Evolutionary conservation across 2,329 filamentous ascomycete species (phyloP).

Genomic region (Conoideocrella luteorostrata): DNA sequence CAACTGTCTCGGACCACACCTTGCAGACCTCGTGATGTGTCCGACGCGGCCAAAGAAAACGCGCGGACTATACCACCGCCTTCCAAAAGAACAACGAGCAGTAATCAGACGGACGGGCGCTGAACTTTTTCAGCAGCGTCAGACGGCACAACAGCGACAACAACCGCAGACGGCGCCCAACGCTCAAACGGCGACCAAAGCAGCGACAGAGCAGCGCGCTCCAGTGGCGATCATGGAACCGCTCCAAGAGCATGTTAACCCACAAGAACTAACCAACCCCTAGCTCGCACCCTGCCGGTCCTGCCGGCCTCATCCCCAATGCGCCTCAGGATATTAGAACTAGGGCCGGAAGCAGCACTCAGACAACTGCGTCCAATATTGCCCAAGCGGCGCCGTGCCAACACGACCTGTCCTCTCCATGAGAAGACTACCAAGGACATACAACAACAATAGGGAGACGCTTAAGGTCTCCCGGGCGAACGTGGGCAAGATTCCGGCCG

Average conservation of each 20-base stretch:
- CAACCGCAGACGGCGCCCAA: background rate
- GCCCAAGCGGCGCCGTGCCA: constrained; percentile 1
- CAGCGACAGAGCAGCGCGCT: too few relatives aligned
- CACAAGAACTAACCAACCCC: constrained; percentile 2
- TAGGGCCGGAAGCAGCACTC: background rate
- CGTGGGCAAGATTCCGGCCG: constrained; percentile 10
- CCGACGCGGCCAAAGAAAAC: too few relatives aligned
- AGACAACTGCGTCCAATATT: background rate
- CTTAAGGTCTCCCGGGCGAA: constrained; percentile 11
- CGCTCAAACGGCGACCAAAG: too few relatives aligned
- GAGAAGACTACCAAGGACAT: background rate
- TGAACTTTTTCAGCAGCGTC: background rate
- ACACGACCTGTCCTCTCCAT: background rate
- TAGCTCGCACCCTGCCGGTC: constrained; percentile 2
- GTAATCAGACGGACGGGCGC: background rate
- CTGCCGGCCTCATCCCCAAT: constrained; percentile 4
- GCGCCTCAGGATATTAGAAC: background rate
- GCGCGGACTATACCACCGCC: background rate
- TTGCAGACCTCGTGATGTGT: too few relatives aligned
- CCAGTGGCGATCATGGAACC: too few relatives aligned
- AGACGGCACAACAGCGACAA: background rate
- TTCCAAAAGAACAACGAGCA: background rate
- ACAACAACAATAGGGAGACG: constrained; percentile 4
- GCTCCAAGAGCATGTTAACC: constrained; percentile 2
- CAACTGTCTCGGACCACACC: too few relatives aligned